Conservation (phyloP, 2,329 filamentous ascomycete species). For the Colletotrichum noveboracense region DNA sequence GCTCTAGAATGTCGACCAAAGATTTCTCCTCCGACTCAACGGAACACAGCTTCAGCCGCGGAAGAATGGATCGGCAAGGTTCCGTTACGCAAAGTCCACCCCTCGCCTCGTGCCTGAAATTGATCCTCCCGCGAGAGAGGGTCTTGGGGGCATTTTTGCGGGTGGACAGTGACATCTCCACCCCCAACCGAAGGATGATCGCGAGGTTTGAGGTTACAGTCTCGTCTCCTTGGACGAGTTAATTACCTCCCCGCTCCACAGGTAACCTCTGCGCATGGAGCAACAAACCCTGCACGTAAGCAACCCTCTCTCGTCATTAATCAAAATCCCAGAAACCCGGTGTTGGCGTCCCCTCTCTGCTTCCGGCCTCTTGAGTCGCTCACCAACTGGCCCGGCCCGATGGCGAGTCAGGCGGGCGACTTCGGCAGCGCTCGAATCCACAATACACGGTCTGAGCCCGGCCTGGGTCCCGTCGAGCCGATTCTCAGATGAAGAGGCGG, state of each 20-base stretch:
- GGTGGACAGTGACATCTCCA: background rate
- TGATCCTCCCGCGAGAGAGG: constrained; percentile 3
- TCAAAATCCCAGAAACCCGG: constrained; percentile 14
- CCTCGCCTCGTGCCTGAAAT: constrained; percentile 6
- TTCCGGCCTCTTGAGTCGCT: background rate
- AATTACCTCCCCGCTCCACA: constrained; percentile 2
- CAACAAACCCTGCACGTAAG: constrained; percentile 4
- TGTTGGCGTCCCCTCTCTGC: background rate
- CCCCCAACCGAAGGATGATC: constrained; percentile 2
- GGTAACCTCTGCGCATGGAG: background rate
- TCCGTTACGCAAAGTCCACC: background rate
- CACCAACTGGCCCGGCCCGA: background rate
- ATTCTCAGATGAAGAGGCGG: background rate
- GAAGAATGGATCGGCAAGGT: background rate
- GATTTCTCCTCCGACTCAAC: background rate
- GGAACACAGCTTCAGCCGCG: background rate
- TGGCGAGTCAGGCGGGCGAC: constrained; percentile 8
- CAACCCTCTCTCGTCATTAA: background rate
- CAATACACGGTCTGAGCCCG: background rate
- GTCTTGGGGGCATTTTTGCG: background rate
- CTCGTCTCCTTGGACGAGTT: background rate
- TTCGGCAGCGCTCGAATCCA: background rate
- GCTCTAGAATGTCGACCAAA: background rate
- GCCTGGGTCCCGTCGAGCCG: background rate
- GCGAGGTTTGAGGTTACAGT: constrained; percentile 13